Base-by-base conservation (phyloP, 2,329 filamentous ascomycete genomes). In the Venturia carpophila region DNA sequence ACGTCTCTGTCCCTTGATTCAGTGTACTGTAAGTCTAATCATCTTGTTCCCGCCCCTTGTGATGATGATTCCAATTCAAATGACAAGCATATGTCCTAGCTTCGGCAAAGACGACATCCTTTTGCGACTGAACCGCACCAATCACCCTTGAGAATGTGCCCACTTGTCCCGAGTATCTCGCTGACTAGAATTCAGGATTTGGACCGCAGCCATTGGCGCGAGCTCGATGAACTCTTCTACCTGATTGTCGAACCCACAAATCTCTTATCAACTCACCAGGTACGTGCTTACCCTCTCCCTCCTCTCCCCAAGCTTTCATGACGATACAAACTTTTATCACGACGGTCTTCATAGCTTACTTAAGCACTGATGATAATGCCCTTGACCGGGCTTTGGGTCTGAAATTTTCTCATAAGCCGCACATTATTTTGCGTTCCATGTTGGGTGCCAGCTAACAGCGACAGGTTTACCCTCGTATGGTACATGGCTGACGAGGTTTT, bases 51-150 rank as follows among this genome's bases (percentile, higher is more conserved):
- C 68, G 68, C 67, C 68, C 67, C 72, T 72, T 76, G 77, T 71
- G 73, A 86, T 94, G 91, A 94, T 94, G 90, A 94, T 83, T 82
- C 78, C 85, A 91, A 88, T 84, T 82, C 84, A 79, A 88, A 86
- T 85, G 91, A 95, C 91, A 95, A 95, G 91, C 91, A 95, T 95
- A 95, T 95, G 91, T 95, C 91, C 83, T 87, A 95, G 91, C 86
- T 82, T 68, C 62, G 71, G 73, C 73, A 77, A 82, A 74, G 83
- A 84, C 58, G 55, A 62, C 21, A 30, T 19, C 13, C 34, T 17
- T 63, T 41, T 62, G 37, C 17, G 52, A 63, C 62, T 56, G 52
- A 60, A 37, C 41, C 37, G 21, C 19, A 64, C 52, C 21, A 34
- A 30, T 43, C 30, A 58, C 37, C 47, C 10, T 41, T 49, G 27